Evolutionary conservation across 2,329 filamentous ascomycete genomes (phyloP).

Genomic region (Aspergillus clavatus): DNA sequence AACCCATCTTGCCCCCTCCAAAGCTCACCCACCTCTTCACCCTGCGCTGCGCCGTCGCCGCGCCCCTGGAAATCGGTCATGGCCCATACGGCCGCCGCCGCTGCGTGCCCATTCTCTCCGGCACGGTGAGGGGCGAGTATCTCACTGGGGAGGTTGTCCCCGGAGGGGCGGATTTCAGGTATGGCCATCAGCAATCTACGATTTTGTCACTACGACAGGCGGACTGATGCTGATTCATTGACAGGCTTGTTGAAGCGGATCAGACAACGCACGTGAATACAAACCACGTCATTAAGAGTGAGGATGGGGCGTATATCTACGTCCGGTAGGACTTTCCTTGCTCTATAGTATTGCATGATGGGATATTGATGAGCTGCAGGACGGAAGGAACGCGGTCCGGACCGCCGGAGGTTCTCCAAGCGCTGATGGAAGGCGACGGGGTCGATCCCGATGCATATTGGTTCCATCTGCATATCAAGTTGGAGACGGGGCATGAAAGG

Average conservation of each 20-base stretch:
- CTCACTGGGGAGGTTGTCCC: constrained; percentile 22
- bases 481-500: constrained; percentile 23
- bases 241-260: constrained; percentile 23
- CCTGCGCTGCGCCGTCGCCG: constrained; percentile 20
- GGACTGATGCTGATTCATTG: neutral
- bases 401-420: constrained; percentile 21
- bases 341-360: neutral
- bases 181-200: no score
- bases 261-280: constrained; percentile 26
- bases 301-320: constrained; percentile 23
- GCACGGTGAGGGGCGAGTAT: constrained; percentile 18
- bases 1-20: constrained; percentile 18
- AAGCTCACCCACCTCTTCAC: constrained; percentile 21
- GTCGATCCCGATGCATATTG: constrained; percentile 23
- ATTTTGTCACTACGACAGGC: no score
- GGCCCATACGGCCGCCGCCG: constrained; percentile 23
- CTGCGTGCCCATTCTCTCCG: constrained; percentile 19
- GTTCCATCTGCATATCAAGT: constrained; percentile 25
- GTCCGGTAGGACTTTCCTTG: constrained; percentile 12
- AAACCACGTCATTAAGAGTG: constrained; percentile 25
- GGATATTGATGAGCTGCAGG: constrained; percentile 3
- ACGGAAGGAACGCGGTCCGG: constrained; percentile 26
- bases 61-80: constrained; percentile 23
- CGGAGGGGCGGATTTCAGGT: constrained; percentile 26
- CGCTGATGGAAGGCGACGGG: constrained; percentile 23